A percentile compares a stretch with the other conserved stretches of the same genome.
These are phyloP conservation scores for Podaxis carcinomalis DNA, from an alignment of 768 basidiomycete species.

Conservation along the genomic window DNA sequence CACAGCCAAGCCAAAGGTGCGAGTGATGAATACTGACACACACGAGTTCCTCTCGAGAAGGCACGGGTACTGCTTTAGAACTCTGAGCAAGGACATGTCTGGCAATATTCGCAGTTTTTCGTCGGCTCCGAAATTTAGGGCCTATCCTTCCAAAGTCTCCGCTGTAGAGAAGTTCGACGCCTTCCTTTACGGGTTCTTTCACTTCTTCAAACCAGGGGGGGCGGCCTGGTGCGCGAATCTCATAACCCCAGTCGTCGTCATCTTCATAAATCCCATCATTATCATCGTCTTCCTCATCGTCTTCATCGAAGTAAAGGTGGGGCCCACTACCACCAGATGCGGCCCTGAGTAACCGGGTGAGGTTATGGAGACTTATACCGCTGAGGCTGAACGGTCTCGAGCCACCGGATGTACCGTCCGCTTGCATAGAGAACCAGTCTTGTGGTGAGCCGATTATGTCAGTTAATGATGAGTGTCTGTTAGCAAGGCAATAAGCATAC, in stretches of 20 bases:
- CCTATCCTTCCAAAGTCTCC: conserved; percentile 78
- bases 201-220: conserved; percentile 29
- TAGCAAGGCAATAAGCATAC: conserved; percentile 15
- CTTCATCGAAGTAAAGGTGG: conserved; percentile 24
- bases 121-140: conserved; percentile 38
- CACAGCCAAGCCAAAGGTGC: neutral
- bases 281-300: conserved; percentile 31
- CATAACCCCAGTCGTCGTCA: conserved; percentile 25
- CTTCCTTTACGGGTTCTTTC: conserved; percentile 58
- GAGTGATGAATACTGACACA: conserved; percentile 6
- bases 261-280: conserved; percentile 28
- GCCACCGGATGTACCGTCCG: conserved; percentile 14
- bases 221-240: neutral
- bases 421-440: conserved; percentile 31
- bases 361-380: conserved; percentile 27
- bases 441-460: neutral
- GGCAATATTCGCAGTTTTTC: conserved; percentile 38
- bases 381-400: conserved; percentile 19
- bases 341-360: conserved; percentile 24
- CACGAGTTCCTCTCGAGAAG: conserved; percentile 5
- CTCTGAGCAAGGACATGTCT: conserved; percentile 42
- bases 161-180: conserved; percentile 60
- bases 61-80: conserved; percentile 24
- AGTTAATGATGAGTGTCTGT: neutral
- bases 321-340: conserved; percentile 15